Percentiles rank a stretch among this genome's conserved stretches.
Evolutionary conservation across 2,329 filamentous ascomycete species (phyloP).

Genomic region (Exophiala phaeomuriformis): DNA sequence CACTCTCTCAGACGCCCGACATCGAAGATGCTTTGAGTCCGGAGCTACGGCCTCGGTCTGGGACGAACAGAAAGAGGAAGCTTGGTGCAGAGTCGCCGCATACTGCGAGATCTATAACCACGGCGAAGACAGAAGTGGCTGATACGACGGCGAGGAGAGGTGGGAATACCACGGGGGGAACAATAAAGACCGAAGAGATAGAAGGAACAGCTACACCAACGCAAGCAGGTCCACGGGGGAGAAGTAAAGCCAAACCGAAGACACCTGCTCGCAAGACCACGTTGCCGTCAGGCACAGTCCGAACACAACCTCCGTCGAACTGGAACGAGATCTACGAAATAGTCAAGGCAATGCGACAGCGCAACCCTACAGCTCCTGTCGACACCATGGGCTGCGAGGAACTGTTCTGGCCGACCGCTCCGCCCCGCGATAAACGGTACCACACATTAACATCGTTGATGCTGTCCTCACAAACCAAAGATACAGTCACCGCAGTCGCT

Average conservation of each 20-base stretch:
- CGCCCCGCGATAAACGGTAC: slow-evolving; percentile 58
- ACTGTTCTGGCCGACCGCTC: slow-evolving; percentile 38
- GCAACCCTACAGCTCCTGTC: slow-evolving; percentile 65
- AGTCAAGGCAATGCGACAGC: slow-evolving; percentile 70
- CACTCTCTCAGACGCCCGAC: slow-evolving; percentile 34
- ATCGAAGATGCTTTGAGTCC: slow-evolving; percentile 51
- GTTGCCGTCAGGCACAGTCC: slow-evolving; percentile 33
- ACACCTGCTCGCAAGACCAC: slow-evolving; percentile 37
- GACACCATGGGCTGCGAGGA: slow-evolving; percentile 91
- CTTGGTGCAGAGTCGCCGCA: slow-evolving; percentile 32
- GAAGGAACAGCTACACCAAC: slow-evolving; percentile 29
- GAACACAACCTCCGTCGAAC: slow-evolving; percentile 58
- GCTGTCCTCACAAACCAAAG: slow-evolving; percentile 88
- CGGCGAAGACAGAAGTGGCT: slow-evolving; percentile 14
- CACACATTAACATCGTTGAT: slow-evolving; percentile 84
- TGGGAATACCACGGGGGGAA: slow-evolving; percentile 22
- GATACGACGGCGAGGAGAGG: slow-evolving; percentile 12
- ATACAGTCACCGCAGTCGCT: slow-evolving; percentile 77
- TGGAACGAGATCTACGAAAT: slow-evolving; percentile 77
- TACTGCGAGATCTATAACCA: slow-evolving; percentile 18
- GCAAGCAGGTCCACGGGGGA: slow-evolving; percentile 28
- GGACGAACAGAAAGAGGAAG: slow-evolving; percentile 43
- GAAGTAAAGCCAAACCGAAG: slow-evolving; percentile 32
- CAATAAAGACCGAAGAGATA: slow-evolving; percentile 26
- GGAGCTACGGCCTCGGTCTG: slow-evolving; percentile 25